Evolutionary conservation across 2,329 filamentous ascomycete species (phyloP).

Genomic region (Cylindrodendrum hubeiense): DNA sequence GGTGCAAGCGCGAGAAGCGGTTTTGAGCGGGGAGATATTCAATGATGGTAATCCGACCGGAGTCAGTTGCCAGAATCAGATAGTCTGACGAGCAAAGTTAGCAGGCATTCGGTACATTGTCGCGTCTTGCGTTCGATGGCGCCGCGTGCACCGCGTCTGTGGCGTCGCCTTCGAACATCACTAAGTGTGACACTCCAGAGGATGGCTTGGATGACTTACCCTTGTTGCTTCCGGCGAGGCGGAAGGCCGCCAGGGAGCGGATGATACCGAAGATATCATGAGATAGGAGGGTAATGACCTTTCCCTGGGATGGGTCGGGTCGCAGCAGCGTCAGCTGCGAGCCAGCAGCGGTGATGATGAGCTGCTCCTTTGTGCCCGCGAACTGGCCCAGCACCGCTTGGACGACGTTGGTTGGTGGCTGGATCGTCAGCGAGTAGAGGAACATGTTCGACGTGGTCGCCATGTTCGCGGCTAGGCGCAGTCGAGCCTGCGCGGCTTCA

Average conservation of each 20-base stretch:
- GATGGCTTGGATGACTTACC: slow-evolving; percentile 74
- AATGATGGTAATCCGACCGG: slow-evolving; percentile 92
- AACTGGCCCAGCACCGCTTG: slow-evolving; percentile 96
- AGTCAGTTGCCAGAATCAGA: slow-evolving; percentile 95
- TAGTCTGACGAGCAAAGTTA: slow-evolving; percentile 75
- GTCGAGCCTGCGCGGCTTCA: slow-evolving; percentile 63
- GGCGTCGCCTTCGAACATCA: slow-evolving; percentile 62
- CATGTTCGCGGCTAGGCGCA: slow-evolving; percentile 74
- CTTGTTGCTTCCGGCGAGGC: slow-evolving; percentile 94
- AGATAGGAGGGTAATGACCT: slow-evolving; percentile 86
- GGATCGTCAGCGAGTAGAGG: slow-evolving; percentile 96
- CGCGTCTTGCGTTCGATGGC: slow-evolving; percentile 38
- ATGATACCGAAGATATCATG: slow-evolving; percentile 98
- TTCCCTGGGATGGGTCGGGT: slow-evolving; percentile 86
- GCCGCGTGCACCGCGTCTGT: slow-evolving; percentile 37
- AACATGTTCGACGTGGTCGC: slow-evolving; percentile 99
- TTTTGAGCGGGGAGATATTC: slow-evolving; percentile 92
- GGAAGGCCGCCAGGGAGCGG: slow-evolving; percentile 86
- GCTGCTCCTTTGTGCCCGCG: slow-evolving; percentile 95
- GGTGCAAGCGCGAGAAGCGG: slow-evolving; percentile 87
- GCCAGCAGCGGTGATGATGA: slow-evolving; percentile 93
- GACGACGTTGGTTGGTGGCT: slow-evolving; percentile 88
- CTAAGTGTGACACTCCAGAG: slow-evolving; percentile 74
- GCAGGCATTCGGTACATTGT: slow-evolving; percentile 42
- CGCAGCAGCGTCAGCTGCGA: slow-evolving; percentile 90